Conservation (phyloP, 495 filamentous ascomycete genomes). For the Letharia columbiana region DNA sequence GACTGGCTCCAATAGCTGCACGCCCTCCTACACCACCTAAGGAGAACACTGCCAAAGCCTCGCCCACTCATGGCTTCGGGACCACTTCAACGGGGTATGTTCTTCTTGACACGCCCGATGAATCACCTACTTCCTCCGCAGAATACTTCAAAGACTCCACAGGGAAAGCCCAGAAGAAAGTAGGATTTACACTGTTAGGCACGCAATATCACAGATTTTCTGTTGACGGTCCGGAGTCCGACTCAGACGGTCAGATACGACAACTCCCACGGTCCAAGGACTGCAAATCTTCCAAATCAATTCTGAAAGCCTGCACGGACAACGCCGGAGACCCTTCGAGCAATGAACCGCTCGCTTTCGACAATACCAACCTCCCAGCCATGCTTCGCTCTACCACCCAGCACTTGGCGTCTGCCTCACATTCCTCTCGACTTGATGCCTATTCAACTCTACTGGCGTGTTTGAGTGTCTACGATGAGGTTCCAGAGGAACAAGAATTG, state of each 20-base stretch:
- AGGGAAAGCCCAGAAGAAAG: conserved; percentile 52
- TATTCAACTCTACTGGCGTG: conserved; percentile 72
- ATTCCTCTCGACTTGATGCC: conserved; percentile 67
- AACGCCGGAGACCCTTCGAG: conserved; percentile 39
- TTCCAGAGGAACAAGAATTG: conserved; percentile 62
- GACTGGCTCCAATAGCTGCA: conserved; percentile 39
- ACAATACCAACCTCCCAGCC: conserved; percentile 44
- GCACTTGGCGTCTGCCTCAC: conserved; percentile 63
- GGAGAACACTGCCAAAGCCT: conserved; percentile 37
- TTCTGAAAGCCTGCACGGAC: conserved; percentile 56
- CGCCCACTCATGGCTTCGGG: conserved; percentile 12
- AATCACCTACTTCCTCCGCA: conserved; percentile 39
- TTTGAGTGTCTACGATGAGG: conserved; percentile 66
- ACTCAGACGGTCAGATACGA: conserved; percentile 38
- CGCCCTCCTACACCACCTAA: conserved; percentile 55
- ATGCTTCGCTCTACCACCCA: conserved; percentile 81
- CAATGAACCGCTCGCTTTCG: conserved; percentile 30
- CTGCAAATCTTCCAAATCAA: conserved; percentile 68
- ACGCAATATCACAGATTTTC: conserved; percentile 59
- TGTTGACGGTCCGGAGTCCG: conserved; percentile 38
- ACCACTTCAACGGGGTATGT: conserved; percentile 6
- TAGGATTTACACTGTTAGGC: conserved; percentile 60
- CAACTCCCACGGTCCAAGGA: conserved; percentile 51
- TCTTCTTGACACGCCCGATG: conserved; percentile 38
- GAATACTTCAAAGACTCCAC: conserved; percentile 33